These are phyloP conservation scores for Gossypium ekmanianum DNA, from an alignment of 345 rosid genomes.

Conservation along the genomic window DNA sequence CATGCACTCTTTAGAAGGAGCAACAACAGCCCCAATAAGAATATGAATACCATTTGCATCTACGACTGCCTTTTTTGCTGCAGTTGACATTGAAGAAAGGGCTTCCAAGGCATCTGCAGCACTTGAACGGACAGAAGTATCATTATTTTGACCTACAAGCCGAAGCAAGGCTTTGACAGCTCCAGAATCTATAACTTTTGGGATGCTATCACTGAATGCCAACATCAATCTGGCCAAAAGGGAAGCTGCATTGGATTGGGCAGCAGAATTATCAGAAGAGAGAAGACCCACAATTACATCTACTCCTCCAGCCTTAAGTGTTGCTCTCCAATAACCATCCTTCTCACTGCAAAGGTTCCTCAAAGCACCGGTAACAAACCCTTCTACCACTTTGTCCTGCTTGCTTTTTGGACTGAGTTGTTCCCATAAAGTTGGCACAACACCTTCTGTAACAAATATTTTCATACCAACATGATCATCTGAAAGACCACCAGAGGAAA, in stretches of 20 bases:
- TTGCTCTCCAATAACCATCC: conserved; percentile 68
- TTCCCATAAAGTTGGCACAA: conserved; percentile 78
- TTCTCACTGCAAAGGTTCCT: conserved; percentile 80
- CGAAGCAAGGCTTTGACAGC: conserved; percentile 61
- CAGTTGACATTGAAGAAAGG: conserved; percentile 59
- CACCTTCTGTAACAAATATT: conserved; percentile 84
- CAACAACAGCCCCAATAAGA: conserved; percentile 73
- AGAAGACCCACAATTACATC: conserved; percentile 67
- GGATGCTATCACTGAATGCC: conserved; percentile 56
- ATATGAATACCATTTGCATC: conserved; percentile 64
- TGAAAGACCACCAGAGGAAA: conserved; percentile 69
- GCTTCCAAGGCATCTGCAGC: conserved; percentile 84
- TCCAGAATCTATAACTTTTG: conserved; percentile 70
- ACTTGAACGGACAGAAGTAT: conserved; percentile 59
- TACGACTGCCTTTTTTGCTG: conserved; percentile 53
- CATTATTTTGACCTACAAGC: conserved; percentile 54
- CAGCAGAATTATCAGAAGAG: conserved; percentile 64
- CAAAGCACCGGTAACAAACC: conserved; percentile 77
- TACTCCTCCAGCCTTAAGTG: conserved; percentile 69
- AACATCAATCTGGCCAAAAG: conserved; percentile 73
- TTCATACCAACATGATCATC: conserved; percentile 82
- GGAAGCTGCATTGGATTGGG: conserved; percentile 88
- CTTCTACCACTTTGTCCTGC: conserved; percentile 75
- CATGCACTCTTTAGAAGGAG: conserved; percentile 75
- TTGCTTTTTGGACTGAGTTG: conserved; percentile 53